Evolutionary conservation across 176 grass and related monocot species (phyloP).

Genomic region (Oryza australiensis): DNA sequence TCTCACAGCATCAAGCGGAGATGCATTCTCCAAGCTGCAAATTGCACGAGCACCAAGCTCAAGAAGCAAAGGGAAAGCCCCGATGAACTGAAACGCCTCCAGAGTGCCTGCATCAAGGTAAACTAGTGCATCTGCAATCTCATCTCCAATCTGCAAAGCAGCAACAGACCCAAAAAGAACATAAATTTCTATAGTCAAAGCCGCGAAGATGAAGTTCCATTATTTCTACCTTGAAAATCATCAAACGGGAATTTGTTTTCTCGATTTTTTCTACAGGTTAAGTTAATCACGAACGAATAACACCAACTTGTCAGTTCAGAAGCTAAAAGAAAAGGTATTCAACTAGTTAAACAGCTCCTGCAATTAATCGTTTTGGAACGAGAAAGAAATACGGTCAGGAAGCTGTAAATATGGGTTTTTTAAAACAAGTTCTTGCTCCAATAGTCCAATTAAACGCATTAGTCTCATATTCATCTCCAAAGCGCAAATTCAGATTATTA

Average conservation of each 20-base stretch:
- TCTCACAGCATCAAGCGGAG: conserved; percentile 78
- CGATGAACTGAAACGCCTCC: conserved; percentile 82
- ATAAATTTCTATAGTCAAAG: background rate
- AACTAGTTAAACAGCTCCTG: background rate
- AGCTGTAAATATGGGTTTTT: background rate
- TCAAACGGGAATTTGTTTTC: background rate
- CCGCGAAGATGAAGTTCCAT: background rate
- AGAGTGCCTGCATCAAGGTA: conserved; percentile 72
- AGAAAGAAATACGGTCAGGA: background rate
- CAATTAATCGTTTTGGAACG: background rate
- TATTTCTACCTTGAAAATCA: background rate
- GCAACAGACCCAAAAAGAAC: background rate
- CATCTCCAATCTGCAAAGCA: conserved; percentile 69
- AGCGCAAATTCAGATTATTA: background rate
- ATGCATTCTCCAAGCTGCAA: conserved; percentile 72
- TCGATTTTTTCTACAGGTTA: background rate
- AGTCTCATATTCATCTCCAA: background rate
- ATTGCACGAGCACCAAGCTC: conserved; percentile 67
- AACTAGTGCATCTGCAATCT: conserved; percentile 57
- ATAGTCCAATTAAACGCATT: background rate
- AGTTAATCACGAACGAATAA: background rate
- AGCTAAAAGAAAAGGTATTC: background rate
- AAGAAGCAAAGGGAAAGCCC: conserved; percentile 74
- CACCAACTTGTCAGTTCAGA: background rate
- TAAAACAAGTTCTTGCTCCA: background rate